These are phyloP conservation scores for Endoconidiophora laricicola DNA, from an alignment of 2,329 filamentous ascomycete species.

Conservation along the genomic window DNA sequence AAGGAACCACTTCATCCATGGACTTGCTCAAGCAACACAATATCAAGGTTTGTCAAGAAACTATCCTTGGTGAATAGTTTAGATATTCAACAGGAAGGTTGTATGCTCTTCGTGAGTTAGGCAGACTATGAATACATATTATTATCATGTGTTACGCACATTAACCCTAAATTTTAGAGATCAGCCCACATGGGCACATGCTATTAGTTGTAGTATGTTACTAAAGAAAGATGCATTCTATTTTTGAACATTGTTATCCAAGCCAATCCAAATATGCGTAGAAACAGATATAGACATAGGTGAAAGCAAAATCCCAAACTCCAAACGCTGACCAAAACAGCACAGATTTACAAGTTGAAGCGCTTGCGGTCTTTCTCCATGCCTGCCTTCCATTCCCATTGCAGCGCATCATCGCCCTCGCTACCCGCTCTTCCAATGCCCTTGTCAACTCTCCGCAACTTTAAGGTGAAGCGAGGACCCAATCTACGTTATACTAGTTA, in stretches of 20 bases:
- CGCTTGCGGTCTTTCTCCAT: constrained; percentile 91
- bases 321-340: constrained; percentile 9
- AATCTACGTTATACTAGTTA: constrained; percentile 21
- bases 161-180: no score
- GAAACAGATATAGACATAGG: not conserved
- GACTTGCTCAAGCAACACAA: no score
- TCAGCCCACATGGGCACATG: no score
- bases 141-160: no score
- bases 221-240: not conserved
- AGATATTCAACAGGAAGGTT: no score
- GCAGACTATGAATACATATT: no score
- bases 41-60: no score
- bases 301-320: constrained; percentile 5
- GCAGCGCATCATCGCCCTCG: constrained; percentile 55
- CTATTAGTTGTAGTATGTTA: no score
- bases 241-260: not conserved
- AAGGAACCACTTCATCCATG: no score
- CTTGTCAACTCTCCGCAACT: constrained; percentile 79
- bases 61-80: no score
- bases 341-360: constrained; percentile 57
- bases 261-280: not conserved
- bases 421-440: constrained; percentile 57
- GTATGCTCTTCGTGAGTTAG: no score
- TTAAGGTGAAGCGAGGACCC: constrained; percentile 56
- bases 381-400: constrained; percentile 92